Evolutionary conservation across 495 filamentous ascomycete species (phyloP).

Genomic region (Immersiella caudata): DNA sequence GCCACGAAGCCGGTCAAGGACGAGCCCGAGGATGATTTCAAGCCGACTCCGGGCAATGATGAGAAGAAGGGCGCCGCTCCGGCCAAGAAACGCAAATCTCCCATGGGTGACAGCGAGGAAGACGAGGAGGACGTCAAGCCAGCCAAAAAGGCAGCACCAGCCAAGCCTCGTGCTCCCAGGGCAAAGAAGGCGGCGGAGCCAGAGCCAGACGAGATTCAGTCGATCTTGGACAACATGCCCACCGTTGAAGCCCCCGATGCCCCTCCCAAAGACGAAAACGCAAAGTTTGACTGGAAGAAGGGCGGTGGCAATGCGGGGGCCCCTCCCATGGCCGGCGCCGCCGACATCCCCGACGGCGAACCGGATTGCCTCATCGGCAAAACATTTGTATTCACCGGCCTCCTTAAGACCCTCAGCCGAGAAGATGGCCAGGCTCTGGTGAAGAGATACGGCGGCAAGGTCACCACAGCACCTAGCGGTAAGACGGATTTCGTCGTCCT

Average conservation of each 20-base stretch:
- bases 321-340: conserved; percentile 62
- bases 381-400: conserved; percentile 94
- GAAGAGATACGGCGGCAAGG: conserved; percentile 91
- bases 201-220: conserved; percentile 69
- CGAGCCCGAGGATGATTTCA: conserved; percentile 48
- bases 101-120: conserved; percentile 48
- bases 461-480: conserved; percentile 78
- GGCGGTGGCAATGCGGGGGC: conserved; percentile 57
- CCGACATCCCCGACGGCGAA: conserved; percentile 77
- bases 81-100: conserved; percentile 51
- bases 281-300: conserved; percentile 72
- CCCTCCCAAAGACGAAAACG: conserved; percentile 61
- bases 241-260: conserved; percentile 80
- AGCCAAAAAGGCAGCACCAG: conserved; percentile 61
- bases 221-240: conserved; percentile 86
- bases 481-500: conserved; percentile 95
- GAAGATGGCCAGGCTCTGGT: conserved; percentile 87
- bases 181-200: conserved; percentile 62
- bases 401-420: conserved; percentile 75
- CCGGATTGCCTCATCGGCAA: conserved; percentile 93
- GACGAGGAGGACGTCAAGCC: conserved; percentile 48
- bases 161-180: conserved; percentile 60
- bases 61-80: conserved; percentile 44
- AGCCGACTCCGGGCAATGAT: conserved; percentile 34
- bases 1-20: conserved; percentile 43